Base-by-base conservation (phyloP, 176 grass and related monocot species). In the Musa troglodytarum region DNA sequence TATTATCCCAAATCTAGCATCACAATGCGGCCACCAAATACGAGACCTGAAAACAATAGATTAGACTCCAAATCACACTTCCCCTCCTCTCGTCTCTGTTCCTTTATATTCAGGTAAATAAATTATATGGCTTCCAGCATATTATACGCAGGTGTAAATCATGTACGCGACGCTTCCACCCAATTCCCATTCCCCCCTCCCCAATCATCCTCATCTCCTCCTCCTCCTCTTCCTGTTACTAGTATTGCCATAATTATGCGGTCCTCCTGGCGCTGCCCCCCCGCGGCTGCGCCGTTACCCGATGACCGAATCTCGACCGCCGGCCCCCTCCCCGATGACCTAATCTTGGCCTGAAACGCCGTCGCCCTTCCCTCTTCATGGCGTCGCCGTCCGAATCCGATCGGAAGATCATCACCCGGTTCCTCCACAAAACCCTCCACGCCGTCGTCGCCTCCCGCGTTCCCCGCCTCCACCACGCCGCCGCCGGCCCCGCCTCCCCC, bases 361-460 rank as follows among this genome's bases (percentile, higher is more conserved):
- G 3, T 17, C 54, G 54, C 67, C 67, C 6, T 26, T 49, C 52
- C 57, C 53, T 62, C 26, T 22, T 81, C 76, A 89, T 92, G 86
- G 86, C 89, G 74, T 56, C 74, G 24, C 78, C 87, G 68, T 76
- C 89, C 24, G 93, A 96, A 78, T 85, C 93, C 1, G 74, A 86
- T 64, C 78, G 76, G 26, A 87, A 93, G 82, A 98, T 98, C 86
- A 78, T 87, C 21, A 58, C 83, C 74, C 88, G 87, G 63, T 98
- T 98, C 86, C 86, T 83, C 76, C 87, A 88, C 68, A 98, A 98
- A 81, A 73, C 84, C 71, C 86, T 98, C 72, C 90, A 98, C 78
- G 90, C 87, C 65, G 74, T 93, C 62, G 86, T 93, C 65, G 80
- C 85, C 63, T 86, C 83, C 65, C 89, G 93, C 52, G 53, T 85